Conservation (phyloP, 1,284 basidiomycete species). For the Heliocybe sulcata region DNA sequence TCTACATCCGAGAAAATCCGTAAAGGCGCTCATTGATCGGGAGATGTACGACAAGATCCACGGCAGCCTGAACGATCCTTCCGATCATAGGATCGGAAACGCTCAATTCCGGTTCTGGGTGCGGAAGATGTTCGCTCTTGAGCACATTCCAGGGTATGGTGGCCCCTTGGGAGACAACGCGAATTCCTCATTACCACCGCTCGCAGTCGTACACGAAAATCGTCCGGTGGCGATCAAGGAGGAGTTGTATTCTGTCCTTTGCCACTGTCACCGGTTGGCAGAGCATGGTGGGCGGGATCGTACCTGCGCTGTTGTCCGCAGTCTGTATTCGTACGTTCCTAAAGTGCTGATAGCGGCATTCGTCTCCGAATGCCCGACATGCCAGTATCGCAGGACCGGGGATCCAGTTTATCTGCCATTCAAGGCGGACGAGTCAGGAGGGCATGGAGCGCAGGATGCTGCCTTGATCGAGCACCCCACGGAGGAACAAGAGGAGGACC, state of each 20-base stretch:
- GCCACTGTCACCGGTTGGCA: background rate
- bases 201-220: background rate
- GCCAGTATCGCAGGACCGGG: background rate
- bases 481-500: background rate
- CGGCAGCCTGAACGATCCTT: background rate
- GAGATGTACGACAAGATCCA: constrained; percentile 2
- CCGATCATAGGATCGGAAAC: background rate
- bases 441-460: background rate
- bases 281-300: background rate
- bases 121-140: background rate
- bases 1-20: background rate
- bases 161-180: background rate
- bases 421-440: background rate
- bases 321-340: constrained; percentile 1
- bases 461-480: background rate
- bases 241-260: background rate
- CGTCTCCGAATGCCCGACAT: background rate
- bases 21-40: background rate
- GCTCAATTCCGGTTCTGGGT: constrained; percentile 2
- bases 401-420: background rate
- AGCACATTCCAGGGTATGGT: background rate
- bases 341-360: constrained; percentile 1
- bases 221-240: background rate
- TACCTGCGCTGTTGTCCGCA: background rate
- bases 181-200: background rate